phyloP scores from a whole-genome alignment of 1,284 basidiomycete genomes.

The Moesziomyces antarcticus region DNA sequence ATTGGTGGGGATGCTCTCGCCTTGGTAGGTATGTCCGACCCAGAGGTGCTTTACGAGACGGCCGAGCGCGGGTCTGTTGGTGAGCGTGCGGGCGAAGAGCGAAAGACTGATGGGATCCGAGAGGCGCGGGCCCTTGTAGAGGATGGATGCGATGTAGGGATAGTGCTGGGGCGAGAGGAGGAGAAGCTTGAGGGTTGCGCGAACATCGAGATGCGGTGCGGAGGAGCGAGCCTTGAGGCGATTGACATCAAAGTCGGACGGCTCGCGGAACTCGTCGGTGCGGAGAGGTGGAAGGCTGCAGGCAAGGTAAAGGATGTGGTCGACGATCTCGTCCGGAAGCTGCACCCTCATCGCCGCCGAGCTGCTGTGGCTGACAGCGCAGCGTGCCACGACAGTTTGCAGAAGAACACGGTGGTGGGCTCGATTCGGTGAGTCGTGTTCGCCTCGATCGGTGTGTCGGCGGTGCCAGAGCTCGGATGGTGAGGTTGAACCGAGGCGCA shows the following conservation, averaged over 20 bases:
- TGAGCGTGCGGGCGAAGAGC: slow-evolving; percentile 44
- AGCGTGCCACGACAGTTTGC: neutral
- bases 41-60: slow-evolving; percentile 51
- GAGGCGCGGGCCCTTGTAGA: slow-evolving; percentile 49
- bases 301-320: slow-evolving; percentile 50
- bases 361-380: slow-evolving; percentile 5
- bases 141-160: slow-evolving; percentile 48
- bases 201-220: slow-evolving; percentile 44
- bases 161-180: slow-evolving; percentile 49
- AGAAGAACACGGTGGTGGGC: neutral
- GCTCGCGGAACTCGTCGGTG: slow-evolving; percentile 30
- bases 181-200: slow-evolving; percentile 45
- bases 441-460: no score
- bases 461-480: neutral
- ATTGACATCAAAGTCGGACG: slow-evolving; percentile 37
- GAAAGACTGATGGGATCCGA: slow-evolving; percentile 50
- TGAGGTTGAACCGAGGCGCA: neutral
- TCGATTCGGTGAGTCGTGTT: no score
- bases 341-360: slow-evolving; percentile 22
- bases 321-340: slow-evolving; percentile 53
- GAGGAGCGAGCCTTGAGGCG: slow-evolving; percentile 42
- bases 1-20: slow-evolving; percentile 41
- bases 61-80: slow-evolving; percentile 46
- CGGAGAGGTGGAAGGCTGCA: slow-evolving; percentile 43
- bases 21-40: slow-evolving; percentile 51